Percentiles rank a stretch among this genome's conserved stretches.
These are phyloP conservation scores for Zygosaccharomyces pseudobailii DNA, from an alignment of 1,139 yeast genomes.

Conservation along the genomic window DNA sequence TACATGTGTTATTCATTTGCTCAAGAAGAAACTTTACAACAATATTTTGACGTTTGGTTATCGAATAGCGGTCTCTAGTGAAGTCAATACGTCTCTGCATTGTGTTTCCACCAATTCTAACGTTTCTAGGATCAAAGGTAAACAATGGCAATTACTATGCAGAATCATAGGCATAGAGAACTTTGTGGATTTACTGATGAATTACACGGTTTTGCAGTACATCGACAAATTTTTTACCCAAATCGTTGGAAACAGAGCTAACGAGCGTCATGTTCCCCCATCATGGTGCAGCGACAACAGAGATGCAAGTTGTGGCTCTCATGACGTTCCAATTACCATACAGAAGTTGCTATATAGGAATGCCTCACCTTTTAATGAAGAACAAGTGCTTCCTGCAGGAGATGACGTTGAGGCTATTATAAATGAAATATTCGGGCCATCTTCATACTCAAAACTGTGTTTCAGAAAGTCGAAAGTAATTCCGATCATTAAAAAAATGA, in stretches of 20 bases:
- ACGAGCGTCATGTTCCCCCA: constrained; percentile 24
- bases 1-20: constrained; percentile 20
- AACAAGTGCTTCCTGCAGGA: constrained; percentile 10
- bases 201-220: constrained; percentile 22
- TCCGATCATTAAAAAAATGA: constrained; percentile 8
- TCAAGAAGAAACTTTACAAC: constrained; percentile 8
- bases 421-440: constrained; percentile 10
- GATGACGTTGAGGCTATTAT: constrained; percentile 6
- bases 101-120: constrained; percentile 22
- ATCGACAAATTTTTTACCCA: constrained; percentile 18
- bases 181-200: constrained; percentile 25
- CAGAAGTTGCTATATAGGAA: constrained; percentile 14
- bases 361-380: constrained; percentile 2
- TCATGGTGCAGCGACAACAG: constrained; percentile 10
- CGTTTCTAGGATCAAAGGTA: constrained; percentile 19
- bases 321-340: constrained; percentile 4
- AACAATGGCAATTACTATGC: constrained; percentile 25
- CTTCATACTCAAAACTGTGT: constrained; percentile 1
- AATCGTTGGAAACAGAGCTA: constrained; percentile 25
- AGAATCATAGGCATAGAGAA: constrained; percentile 22
- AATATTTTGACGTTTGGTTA: constrained; percentile 28
- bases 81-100: constrained; percentile 18
- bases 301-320: not conserved
- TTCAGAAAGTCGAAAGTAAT: constrained; percentile 3
- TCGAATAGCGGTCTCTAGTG: constrained; percentile 17